phyloP scores from a whole-genome alignment of 495 filamentous ascomycete species.

The Staphylotrichum tortipilum region DNA sequence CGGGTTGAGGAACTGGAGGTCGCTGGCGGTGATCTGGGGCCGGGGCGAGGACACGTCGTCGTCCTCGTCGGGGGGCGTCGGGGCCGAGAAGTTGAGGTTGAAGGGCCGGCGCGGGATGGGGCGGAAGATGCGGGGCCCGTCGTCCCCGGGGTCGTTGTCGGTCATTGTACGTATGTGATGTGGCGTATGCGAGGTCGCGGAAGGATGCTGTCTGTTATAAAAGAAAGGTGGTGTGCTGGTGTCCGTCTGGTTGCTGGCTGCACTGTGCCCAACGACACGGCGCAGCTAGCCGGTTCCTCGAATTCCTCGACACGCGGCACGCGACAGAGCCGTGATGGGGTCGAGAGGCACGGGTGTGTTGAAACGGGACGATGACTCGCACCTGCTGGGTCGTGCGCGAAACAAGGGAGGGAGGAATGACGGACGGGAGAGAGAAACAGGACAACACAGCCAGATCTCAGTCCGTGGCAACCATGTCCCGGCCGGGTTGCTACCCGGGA shows the following conservation, averaged over 20 bases:
- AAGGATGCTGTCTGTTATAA: background rate
- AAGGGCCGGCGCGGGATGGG: constrained; percentile 49
- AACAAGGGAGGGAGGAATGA: background rate
- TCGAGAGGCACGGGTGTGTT: background rate
- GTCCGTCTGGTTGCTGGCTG: too few relatives aligned
- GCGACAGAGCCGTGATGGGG: too few relatives aligned
- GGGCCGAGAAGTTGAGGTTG: constrained; percentile 48
- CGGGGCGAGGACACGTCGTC: constrained; percentile 41
- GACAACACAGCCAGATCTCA: background rate
- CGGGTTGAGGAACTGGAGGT: constrained; percentile 31
- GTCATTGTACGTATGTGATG: too few relatives aligned
- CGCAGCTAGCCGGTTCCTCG: too few relatives aligned
- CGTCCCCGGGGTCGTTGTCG: background rate
- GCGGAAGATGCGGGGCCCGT: constrained; percentile 26
- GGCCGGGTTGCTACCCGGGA: too few relatives aligned
- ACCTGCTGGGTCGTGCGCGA: background rate
- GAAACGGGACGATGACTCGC: background rate
- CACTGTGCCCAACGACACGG: too few relatives aligned
- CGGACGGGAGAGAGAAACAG: background rate
- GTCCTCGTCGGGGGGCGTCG: constrained; percentile 37
- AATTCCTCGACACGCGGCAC: too few relatives aligned
- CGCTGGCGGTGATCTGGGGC: constrained; percentile 23
- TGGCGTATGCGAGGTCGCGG: background rate
- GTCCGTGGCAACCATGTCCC: background rate
- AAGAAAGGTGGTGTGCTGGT: background rate